These are phyloP conservation scores for Yamadazyma dushanensis DNA, from an alignment of 1,139 yeast genomes.

Conservation along the genomic window DNA sequence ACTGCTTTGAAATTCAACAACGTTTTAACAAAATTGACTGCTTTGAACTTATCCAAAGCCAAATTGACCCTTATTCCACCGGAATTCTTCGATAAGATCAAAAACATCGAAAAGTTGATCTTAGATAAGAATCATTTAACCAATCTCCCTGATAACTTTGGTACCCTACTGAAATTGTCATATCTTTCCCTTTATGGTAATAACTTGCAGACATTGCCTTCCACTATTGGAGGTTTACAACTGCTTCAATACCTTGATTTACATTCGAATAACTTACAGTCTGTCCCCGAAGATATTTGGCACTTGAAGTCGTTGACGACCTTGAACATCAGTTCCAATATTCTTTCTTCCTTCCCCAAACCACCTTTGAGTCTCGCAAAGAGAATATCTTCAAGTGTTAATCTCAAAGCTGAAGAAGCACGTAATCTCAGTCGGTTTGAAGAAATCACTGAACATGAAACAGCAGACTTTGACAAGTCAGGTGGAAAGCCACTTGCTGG, in stretches of 20 bases:
- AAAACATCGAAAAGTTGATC: slow-evolving; percentile 70
- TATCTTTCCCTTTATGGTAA: slow-evolving; percentile 74
- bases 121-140: slow-evolving; percentile 84
- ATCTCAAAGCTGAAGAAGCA: slow-evolving; percentile 15
- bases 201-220: slow-evolving; percentile 73
- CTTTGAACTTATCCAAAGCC: slow-evolving; percentile 77
- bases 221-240: slow-evolving; percentile 58
- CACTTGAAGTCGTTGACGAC: slow-evolving; percentile 54
- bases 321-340: slow-evolving; percentile 80
- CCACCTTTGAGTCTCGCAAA: slow-evolving; percentile 44
- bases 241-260: slow-evolving; percentile 72
- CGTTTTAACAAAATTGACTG: slow-evolving; percentile 61
- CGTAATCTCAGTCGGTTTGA: background rate
- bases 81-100: slow-evolving; percentile 60
- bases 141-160: slow-evolving; percentile 70
- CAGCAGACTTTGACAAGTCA: background rate
- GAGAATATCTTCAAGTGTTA: slow-evolving; percentile 34
- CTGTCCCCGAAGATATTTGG: slow-evolving; percentile 71
- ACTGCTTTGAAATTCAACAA: slow-evolving; percentile 68
- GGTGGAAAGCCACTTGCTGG: too few species aligned
- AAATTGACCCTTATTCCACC: slow-evolving; percentile 74
- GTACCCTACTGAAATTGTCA: slow-evolving; percentile 56
- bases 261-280: slow-evolving; percentile 81
- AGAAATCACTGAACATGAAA: slow-evolving; percentile 1
- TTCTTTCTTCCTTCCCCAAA: slow-evolving; percentile 66